These are phyloP conservation scores for Gossypium laxum DNA, from an alignment of 441 rosid genomes.

Conservation along the genomic window DNA sequence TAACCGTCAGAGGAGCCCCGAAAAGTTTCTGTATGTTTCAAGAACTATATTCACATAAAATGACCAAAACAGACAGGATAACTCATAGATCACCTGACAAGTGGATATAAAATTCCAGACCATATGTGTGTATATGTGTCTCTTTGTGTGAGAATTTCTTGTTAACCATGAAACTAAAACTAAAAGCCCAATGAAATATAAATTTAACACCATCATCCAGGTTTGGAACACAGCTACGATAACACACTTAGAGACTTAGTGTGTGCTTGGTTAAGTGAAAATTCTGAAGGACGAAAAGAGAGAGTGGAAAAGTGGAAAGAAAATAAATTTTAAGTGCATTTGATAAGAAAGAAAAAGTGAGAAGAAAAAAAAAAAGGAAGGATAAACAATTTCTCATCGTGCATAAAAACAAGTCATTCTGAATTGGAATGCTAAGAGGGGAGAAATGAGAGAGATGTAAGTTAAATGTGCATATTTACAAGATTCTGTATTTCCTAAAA, in stretches of 20 bases:
- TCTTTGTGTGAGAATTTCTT: not conserved
- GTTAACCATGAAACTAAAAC: slow-evolving; percentile 7
- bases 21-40: not conserved
- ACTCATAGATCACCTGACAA: not conserved
- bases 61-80: not conserved
- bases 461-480: not conserved
- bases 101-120: not conserved
- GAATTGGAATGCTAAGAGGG: not conserved
- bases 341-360: not conserved
- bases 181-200: slow-evolving; percentile 13
- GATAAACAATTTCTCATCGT: not conserved
- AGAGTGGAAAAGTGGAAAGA: not conserved
- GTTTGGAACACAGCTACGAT: slow-evolving; percentile 30
- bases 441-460: not conserved
- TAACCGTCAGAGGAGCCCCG: not conserved
- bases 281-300: not conserved
- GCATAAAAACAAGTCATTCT: not conserved
- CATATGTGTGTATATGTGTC: not conserved
- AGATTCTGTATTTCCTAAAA: not conserved
- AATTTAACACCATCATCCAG: slow-evolving; percentile 59
- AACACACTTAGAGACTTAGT: not conserved
- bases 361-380: not conserved
- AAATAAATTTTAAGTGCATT: not conserved
- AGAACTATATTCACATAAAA: not conserved
- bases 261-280: not conserved